Evolutionary conservation across 2,329 filamentous ascomycete genomes (phyloP), one percentile per base, ranked within the genome.

Genomic region (Curvularia eragrostidis): DNA sequence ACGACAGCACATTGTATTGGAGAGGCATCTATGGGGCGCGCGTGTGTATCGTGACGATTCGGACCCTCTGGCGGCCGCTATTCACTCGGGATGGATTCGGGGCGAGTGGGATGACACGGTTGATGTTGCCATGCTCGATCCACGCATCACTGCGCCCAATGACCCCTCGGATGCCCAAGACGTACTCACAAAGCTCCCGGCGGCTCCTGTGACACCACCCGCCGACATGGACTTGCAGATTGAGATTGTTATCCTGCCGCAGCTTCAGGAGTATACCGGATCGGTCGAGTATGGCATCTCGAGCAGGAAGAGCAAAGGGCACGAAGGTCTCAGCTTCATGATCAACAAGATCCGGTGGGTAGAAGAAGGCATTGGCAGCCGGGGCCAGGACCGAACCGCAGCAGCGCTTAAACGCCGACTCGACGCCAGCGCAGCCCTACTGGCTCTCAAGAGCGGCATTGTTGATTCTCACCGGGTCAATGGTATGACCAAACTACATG

Each of bases 11-110:
- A 93, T 98, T 50, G 96, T 93, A 10, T 80, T 87, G 7, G 86
- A 91, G 32, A 85, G 90, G 19, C 91, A 91, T 7, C 76, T 99
- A 0, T 99, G 94, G 93, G 95, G 95, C 1, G 95, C 92, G 0
- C 93, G 96, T 36, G 85, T 99, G 6, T 98, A 98, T 73, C 96
- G 93, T 0, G 95, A 99, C 67, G 95, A 99, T 76, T 97, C 93
- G 0, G 95, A 99, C 72, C 87, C 95, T 0, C 85, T 99, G 23
- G 94, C 93, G 0, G 93, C 94, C 2, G 94, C 93, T 58, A 94
- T 99, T 44, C 95, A 99, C 75, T 88, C 89, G 1, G 95, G 95
- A 3, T 98, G 93, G 88, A 90, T 99, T 65, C 88, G 89, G 41
- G 94, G 94, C 32, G 91, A 93, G 68, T 97, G 93, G 90, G 82